Conservation (phyloP, 441 rosid genomes). For the Gossypium schwendimanii region DNA sequence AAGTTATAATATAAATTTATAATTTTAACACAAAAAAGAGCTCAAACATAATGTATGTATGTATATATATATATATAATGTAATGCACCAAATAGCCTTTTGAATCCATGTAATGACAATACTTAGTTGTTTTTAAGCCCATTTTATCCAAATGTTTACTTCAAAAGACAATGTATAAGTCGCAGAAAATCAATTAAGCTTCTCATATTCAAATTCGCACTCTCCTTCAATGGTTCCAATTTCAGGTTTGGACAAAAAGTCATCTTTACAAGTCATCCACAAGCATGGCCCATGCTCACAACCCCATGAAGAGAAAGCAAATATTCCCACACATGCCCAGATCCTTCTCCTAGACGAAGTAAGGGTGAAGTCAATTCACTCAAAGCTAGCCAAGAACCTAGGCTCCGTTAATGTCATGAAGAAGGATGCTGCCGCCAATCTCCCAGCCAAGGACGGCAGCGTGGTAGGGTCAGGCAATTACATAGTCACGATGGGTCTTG, state of each 20-base stretch:
- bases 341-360: slow-evolving; percentile 50
- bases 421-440: slow-evolving; percentile 21
- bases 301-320: slow-evolving; percentile 12
- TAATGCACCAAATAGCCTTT: no score
- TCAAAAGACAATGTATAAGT: no score
- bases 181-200: no score
- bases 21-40: no score
- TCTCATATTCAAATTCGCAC: no score
- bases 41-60: no score
- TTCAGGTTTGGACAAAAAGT: slow-evolving; percentile 29
- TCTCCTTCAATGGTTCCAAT: neutral
- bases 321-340: slow-evolving; percentile 29
- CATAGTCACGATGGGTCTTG: slow-evolving; percentile 47
- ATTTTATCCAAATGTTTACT: no score
- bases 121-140: no score
- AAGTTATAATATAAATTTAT: no score
- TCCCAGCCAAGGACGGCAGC: slow-evolving; percentile 54
- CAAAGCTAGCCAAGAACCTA: slow-evolving; percentile 25
- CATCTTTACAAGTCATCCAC: slow-evolving; percentile 52
- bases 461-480: slow-evolving; percentile 57
- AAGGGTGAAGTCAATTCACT: slow-evolving; percentile 44
- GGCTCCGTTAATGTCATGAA: slow-evolving; percentile 13
- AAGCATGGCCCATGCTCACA: slow-evolving; percentile 67
- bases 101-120: no score
- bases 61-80: no score